phyloP scores from a whole-genome alignment of 768 basidiomycete genomes.

The Psilocybe tampanensis region DNA sequence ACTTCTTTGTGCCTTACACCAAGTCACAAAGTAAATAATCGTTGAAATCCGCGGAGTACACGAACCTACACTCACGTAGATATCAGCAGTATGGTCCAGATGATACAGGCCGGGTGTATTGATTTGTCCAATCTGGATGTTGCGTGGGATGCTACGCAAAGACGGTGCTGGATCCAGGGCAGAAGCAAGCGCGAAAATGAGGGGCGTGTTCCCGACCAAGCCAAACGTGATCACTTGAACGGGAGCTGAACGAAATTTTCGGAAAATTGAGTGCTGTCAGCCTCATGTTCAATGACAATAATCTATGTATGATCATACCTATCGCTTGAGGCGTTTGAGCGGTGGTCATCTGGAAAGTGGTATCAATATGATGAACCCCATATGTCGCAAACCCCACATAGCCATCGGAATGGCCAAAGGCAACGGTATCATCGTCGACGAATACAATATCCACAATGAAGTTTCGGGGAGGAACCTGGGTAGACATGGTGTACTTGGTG shows the following conservation, averaged over 20 bases:
- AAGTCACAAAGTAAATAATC: too few relatives aligned
- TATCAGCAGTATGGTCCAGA: too few relatives aligned
- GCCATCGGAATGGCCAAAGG: conserved; percentile 5
- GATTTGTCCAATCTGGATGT: neutral
- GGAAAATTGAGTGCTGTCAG: neutral
- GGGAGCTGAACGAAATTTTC: neutral
- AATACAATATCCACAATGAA: conserved; percentile 1
- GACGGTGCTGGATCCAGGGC: neutral
- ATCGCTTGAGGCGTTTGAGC: neutral
- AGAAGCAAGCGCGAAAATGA: neutral
- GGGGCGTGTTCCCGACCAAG: neutral
- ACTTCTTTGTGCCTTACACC: too few relatives aligned
- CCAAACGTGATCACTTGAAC: neutral
- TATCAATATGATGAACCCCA: neutral
- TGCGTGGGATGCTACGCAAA: neutral
- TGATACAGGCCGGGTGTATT: too few relatives aligned
- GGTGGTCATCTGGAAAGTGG: neutral
- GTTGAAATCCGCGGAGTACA: too few relatives aligned
- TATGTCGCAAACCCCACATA: neutral
- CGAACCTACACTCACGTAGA: too few relatives aligned
- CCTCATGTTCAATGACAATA: neutral
- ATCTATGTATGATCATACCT: neutral
- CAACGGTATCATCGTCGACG: conserved; percentile 11
- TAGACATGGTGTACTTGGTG: neutral
- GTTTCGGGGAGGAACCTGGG: neutral